Conservation (phyloP, 352 stramenopile genomes). For the Phytophthora pisi region DNA sequence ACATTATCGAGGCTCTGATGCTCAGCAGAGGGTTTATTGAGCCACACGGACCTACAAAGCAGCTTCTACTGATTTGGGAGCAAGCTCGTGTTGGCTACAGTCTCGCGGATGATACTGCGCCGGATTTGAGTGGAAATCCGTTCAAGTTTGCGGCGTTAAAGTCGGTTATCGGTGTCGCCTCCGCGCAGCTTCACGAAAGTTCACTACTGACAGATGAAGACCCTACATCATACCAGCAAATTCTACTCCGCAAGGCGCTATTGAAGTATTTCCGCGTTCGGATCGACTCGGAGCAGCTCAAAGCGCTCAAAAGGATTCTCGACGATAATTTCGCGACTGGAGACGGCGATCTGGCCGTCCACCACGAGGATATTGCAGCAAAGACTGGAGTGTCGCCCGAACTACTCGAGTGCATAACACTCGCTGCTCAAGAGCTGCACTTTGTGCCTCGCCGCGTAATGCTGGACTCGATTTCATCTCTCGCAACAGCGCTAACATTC, state of each 20-base stretch:
- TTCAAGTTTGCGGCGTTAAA: constrained; percentile 31
- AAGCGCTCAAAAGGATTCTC: constrained; percentile 7
- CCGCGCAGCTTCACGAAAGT: neutral
- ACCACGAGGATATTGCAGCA: neutral
- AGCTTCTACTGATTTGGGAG: constrained; percentile 32
- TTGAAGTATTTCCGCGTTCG: constrained; percentile 26
- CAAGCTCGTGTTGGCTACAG: constrained; percentile 10
- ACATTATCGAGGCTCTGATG: constrained; percentile 44
- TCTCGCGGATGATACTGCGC: neutral
- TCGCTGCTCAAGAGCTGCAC: constrained; percentile 14
- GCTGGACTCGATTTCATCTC: constrained; percentile 12
- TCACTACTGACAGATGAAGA: neutral
- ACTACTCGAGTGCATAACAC: constrained; percentile 9
- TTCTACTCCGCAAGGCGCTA: constrained; percentile 9
- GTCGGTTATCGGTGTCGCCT: constrained; percentile 8
- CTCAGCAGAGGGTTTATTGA: constrained; percentile 33
- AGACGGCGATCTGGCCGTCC: neutral
- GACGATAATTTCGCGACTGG: neutral
- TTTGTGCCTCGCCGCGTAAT: constrained; percentile 37
- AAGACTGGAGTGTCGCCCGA: neutral
- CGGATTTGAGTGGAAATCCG: neutral
- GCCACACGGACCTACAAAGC: constrained; percentile 16
- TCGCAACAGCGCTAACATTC: constrained; percentile 25
- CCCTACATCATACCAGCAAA: neutral
- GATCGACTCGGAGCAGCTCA: constrained; percentile 15